Base-by-base conservation (phyloP, 1,139 yeast species). In the Torulaspora pretoriensis region DNA sequence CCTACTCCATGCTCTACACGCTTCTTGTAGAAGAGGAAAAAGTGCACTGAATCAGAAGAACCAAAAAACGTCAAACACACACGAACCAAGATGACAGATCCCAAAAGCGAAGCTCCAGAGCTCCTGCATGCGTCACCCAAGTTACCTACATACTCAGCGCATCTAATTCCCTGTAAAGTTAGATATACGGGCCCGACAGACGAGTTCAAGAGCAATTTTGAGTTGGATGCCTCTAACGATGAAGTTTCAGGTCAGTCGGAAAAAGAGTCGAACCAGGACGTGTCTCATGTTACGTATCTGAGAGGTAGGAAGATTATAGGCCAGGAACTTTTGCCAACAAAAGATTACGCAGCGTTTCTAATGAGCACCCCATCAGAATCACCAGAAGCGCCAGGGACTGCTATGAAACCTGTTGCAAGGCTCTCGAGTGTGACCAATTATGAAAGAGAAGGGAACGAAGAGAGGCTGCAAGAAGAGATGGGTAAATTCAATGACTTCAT, bases 221-320 rank as follows among this genome's bases (percentile, higher is more conserved):
- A 43, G 7, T 35, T 45, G 23, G 58, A 55, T 33, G 28, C 39
- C 4, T 37, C 38, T 7, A 17, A 32, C 13, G 36, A 30, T 13
- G 28, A 25, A 24, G 27, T 30, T 3, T 16, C 35, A 25, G 23
- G 12, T 13, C 38, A 35, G 24, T 12, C 12, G 14, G 46, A 38
- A 13, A 37, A 43, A 5, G 40, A 25, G 1, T 14, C 38, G 1
- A 19, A 38, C 9, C 10, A 13, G 10, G 17, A 35, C 3, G 26
- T 37, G 6, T 39, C 39, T 27, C 40, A 43, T 9, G 51, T 49
- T 7, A 50, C 49, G 8, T 55, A 56, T 38, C 35, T 59, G 29
- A 52, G 63, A 45, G 63, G 63, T 8, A 47, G 61, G 27, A 57
- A 58, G 39, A 31, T 59, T 6, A 41, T 53, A 10, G 63, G 63